Evolutionary conservation across 2,329 filamentous ascomycete genomes (phyloP).

Genomic region (Dactylellina parvicollis): DNA sequence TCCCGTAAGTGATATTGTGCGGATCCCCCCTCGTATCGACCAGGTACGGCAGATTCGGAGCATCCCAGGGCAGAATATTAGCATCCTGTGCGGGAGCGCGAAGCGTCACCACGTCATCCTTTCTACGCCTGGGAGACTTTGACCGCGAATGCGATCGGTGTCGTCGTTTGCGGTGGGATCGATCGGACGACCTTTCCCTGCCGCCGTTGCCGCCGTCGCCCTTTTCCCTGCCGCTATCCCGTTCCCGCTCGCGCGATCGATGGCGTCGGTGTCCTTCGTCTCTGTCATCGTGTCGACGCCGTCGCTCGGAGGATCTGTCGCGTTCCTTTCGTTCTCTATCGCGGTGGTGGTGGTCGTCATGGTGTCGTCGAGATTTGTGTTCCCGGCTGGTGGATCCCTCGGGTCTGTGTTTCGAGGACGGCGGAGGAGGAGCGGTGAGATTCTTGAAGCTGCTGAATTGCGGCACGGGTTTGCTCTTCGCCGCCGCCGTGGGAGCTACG

Average conservation of each 20-base stretch:
- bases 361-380: constrained; percentile 11
- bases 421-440: neutral
- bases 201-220: constrained; percentile 36
- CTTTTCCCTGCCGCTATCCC: constrained; percentile 23
- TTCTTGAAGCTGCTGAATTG: constrained; percentile 50
- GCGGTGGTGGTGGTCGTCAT: constrained; percentile 16
- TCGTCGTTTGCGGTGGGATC: constrained; percentile 9
- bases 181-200: constrained; percentile 27
- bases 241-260: constrained; percentile 44
- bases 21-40: constrained; percentile 80
- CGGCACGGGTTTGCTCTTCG: constrained; percentile 8
- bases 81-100: constrained; percentile 26
- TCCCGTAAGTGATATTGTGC: constrained; percentile 78
- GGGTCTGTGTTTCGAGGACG: neutral
- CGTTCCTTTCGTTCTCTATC: constrained; percentile 14
- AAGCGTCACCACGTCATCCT: constrained; percentile 8
- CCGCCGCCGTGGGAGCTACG: constrained; percentile 2
- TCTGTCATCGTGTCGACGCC: constrained; percentile 33
- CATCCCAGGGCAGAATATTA: constrained; percentile 54
- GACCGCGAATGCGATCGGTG: constrained; percentile 32
- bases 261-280: constrained; percentile 28
- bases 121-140: constrained; percentile 4
- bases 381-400: constrained; percentile 13
- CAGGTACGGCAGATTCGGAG: constrained; percentile 58
- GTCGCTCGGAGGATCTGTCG: constrained; percentile 49